Base-by-base conservation (phyloP, 2,329 filamentous ascomycete genomes). In the Aspergillus oerlinghausenensis region DNA sequence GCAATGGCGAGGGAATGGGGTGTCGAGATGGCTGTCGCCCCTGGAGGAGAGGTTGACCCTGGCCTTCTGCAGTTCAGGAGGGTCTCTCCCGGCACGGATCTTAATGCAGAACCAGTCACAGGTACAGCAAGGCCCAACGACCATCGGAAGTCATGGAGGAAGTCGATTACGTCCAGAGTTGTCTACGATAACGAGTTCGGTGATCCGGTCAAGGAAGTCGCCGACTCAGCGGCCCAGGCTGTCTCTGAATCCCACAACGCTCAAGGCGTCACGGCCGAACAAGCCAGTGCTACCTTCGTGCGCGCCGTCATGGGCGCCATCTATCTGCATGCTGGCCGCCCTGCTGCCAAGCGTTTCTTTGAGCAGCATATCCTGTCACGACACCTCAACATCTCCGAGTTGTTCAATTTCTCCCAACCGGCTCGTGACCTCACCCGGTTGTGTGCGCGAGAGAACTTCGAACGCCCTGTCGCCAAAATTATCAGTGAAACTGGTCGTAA, bases 11-110 rank as follows among this genome's bases (percentile, higher is more conserved):
- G 82, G 60, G 89, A 94, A 77, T 99, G 94, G 94, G 94, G 94
- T 76, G 86, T 97, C 17, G 93, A 97, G 73, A 77, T 81, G 47
- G 93, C 90, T n/a, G 90, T 89, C 10, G 88, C 86, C 21, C 94
- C 94, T 0, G 94, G 93, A 51, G 85, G 85, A 57, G 93, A 97
- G 77, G 92, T 97, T 55, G 94, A 99, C 72, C 88, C 92, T 0
- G 94, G 93, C 5, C 80, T 96, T 54, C 80, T 99, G 59, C 94
- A 97, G 72, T 96, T 92, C 80, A 75, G 76, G 76, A 70, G 81
- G 55, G 60, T 81, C 25, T 66, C 72, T 9, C 74, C 81, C 4
- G 79, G 78, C 7, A 69, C 70, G 35, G 64, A 72, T 26, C 25
- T 72, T 32, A 74, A 81, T 53, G 65, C 77, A 5, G 69, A 73